phyloP scores from a whole-genome alignment of 371 early-diverging fungal species.

The Mucor saturninus region DNA sequence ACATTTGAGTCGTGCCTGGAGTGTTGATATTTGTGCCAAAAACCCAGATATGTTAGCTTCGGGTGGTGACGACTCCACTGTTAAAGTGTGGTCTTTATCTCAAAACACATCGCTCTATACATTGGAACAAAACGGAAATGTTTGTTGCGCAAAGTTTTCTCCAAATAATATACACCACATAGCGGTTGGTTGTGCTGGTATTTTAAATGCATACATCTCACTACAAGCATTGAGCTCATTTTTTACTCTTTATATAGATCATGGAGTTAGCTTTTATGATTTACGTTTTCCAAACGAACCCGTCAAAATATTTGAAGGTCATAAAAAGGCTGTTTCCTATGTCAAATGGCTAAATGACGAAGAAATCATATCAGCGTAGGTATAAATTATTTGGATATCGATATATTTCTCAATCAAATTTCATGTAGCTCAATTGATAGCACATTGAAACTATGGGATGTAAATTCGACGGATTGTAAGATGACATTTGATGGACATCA shows the following conservation, averaged over 20 bases:
- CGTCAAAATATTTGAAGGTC: conserved; percentile 75
- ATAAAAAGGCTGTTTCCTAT: conserved; percentile 91
- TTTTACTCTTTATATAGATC: conserved; percentile 58
- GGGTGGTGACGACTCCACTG: conserved; percentile 88
- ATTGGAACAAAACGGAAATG: conserved; percentile 83
- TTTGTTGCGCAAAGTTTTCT: conserved; percentile 92
- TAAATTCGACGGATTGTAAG: conserved; percentile 50
- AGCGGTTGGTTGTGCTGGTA: conserved; percentile 89
- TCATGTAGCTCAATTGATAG: conserved; percentile 79
- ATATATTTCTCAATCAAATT: too few species aligned
- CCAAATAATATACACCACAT: conserved; percentile 73
- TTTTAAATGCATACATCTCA: not conserved
- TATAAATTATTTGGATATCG: too few species aligned
- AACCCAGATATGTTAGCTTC: conserved; percentile 84
- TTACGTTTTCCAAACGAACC: conserved; percentile 73
- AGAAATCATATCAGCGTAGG: conserved; percentile 78
- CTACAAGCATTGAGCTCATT: not conserved
- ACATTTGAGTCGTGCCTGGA: conserved; percentile 91
- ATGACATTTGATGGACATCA: conserved; percentile 82
- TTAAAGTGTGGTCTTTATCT: conserved; percentile 89
- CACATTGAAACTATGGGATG: conserved; percentile 86
- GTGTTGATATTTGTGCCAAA: conserved; percentile 78
- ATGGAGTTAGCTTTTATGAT: conserved; percentile 88
- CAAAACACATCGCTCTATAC: conserved; percentile 71
- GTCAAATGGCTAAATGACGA: conserved; percentile 79